phyloP scores from a whole-genome alignment of 306 rosid species.

The Castanea mollissima region DNA sequence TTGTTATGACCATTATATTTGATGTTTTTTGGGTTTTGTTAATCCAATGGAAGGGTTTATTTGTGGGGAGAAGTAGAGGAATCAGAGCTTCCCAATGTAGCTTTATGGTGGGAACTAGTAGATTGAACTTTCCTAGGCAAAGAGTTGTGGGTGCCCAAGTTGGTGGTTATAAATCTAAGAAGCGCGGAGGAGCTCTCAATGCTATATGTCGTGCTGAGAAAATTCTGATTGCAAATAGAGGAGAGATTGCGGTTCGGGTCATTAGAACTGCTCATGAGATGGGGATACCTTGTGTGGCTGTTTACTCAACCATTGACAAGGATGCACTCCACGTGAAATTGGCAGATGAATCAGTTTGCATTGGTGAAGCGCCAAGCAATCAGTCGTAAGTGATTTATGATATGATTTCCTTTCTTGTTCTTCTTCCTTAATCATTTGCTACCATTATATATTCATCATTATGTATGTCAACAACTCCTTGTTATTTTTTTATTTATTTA shows the following conservation, averaged over 20 bases:
- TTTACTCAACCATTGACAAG: conserved; percentile 92
- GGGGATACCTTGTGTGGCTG: conserved; percentile 99
- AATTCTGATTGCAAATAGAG: conserved; percentile 88
- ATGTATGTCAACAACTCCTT: not conserved
- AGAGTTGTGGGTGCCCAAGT: conserved; percentile 33
- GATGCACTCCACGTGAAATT: conserved; percentile 95
- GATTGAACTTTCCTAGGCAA: conserved; percentile 51
- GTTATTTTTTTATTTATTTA: not conserved
- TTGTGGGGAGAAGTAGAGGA: conserved; percentile 44
- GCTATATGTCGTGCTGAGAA: conserved; percentile 56
- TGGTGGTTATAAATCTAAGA: conserved; percentile 28
- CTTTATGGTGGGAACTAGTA: conserved; percentile 52
- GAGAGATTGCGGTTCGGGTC: conserved; percentile 95
- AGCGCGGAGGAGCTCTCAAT: conserved; percentile 45
- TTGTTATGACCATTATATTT: not conserved
- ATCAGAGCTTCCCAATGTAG: conserved; percentile 66
- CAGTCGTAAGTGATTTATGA: conserved; percentile 55
- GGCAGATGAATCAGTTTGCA: conserved; percentile 96
- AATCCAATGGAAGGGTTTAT: conserved; percentile 52
- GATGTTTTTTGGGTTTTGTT: not conserved
- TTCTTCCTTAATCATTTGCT: not conserved
- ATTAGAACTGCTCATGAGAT: conserved; percentile 94
- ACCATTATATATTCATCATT: not conserved
- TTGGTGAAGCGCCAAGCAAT: conserved; percentile 95
- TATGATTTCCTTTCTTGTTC: not conserved